Base-by-base conservation (phyloP, 2,329 filamentous ascomycete species). In the Phialocephala sp. region DNA sequence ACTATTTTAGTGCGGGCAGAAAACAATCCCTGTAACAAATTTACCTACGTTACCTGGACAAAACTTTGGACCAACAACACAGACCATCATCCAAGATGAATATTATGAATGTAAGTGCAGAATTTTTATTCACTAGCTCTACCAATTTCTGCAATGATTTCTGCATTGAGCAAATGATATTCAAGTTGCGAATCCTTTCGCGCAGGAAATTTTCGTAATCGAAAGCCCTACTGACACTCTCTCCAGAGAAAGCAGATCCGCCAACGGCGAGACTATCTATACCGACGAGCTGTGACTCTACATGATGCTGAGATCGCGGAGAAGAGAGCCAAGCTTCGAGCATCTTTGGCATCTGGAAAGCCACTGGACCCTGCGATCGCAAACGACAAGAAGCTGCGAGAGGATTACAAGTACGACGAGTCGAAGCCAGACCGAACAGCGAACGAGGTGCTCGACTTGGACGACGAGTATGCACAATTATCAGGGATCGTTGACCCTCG, bases 331-430 rank as follows among this genome's bases (percentile, higher is more conserved):
- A 92, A 96, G 77, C 82, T 99, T 62, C 91, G 94, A 77, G 88
- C 90, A 39, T 93, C 94, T 11, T 84, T 98, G 59, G 94, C 95
- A 24, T 92, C 91, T 11, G 95, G 95, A 70, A 97, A 95, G 76
- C 91, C 93, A 9, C 81, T 97, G 57, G 91, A 94, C 72, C 87
- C 91, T 27, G 83, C 86, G 41, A 91, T 98, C 71, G 93, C 94
- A 63, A 91, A 97, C 75, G 94, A 99, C 80, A 93, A 92, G 78
- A 77, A 85, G 36, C 81, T 99, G 63, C 87, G 94, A 52, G 89
- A 92, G 76, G 93, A 98, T 77, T 97, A 91, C 80, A 93, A 94
- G 76, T 99, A 94, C 77, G 95, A 99, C 76, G 94, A 97, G 79
- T 92, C 92, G 4, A 82, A 87, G 27, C 84, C 85, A 24, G 91